These are phyloP conservation scores for Dactylorhiza incarnata DNA, from an alignment of 106 monocot genomes.

Conservation along the genomic window DNA sequence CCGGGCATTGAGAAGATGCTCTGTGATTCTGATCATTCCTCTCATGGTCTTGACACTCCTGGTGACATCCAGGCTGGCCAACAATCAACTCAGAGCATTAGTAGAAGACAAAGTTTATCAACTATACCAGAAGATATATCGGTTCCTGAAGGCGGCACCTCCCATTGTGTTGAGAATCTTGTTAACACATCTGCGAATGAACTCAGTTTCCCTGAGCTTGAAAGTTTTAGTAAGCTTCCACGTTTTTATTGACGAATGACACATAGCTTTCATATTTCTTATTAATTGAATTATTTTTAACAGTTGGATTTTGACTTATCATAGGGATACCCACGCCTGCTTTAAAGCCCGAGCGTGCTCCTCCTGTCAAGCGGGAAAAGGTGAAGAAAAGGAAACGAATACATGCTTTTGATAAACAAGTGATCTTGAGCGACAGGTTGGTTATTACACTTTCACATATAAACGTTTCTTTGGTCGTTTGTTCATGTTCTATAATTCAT, in stretches of 20 bases:
- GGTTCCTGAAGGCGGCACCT: conserved; percentile 17
- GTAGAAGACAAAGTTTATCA: conserved; percentile 22
- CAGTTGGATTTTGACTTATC: background rate
- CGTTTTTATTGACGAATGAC: background rate
- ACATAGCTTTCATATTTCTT: background rate
- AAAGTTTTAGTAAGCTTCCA: conserved; percentile 28
- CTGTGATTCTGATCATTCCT: background rate
- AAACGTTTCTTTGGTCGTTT: background rate
- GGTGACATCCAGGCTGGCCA: conserved; percentile 7
- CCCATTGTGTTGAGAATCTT: conserved; percentile 1
- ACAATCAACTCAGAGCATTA: conserved; percentile 7
- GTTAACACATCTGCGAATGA: conserved; percentile 19
- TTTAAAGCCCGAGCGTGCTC: conserved; percentile 36
- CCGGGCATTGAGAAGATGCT: conserved; percentile 28
- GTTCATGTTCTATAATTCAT: background rate
- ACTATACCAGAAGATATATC: conserved; percentile 25
- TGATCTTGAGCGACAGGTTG: conserved; percentile 63
- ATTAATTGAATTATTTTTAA: background rate
- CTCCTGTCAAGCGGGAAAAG: conserved; percentile 16
- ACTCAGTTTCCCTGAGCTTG: conserved; percentile 8
- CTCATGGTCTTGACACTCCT: conserved; percentile 1
- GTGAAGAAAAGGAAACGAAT: conserved; percentile 29
- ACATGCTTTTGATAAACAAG: conserved; percentile 29
- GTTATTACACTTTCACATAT: background rate
- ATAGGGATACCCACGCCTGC: conserved; percentile 29